Evolutionary conservation across 2,329 filamentous ascomycete species (phyloP), one percentile per base, ranked within the genome.

Genomic region (Colletotrichum paranaense): DNA sequence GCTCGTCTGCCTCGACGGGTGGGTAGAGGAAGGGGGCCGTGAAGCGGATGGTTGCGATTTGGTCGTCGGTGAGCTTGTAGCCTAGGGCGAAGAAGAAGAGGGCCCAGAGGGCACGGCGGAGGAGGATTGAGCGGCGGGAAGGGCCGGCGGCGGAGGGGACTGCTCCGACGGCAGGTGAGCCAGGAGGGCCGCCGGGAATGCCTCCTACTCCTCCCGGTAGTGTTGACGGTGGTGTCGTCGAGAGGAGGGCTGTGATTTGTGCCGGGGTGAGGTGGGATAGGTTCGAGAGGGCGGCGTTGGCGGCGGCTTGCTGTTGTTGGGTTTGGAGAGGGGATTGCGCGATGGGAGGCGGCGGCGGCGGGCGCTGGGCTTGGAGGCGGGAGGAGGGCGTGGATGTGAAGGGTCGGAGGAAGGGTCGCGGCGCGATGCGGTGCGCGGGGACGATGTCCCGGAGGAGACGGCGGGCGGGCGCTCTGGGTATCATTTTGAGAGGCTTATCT

Each of bases 181-280:
- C 16, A 7, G 22, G 24, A 28, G 38, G 26, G 24, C 1, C 24
- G 70, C 14, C 42, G 67, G 19, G 38, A 32, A 55, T 30, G 67
- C 24, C 35, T 59, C 12, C 46, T 28, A 60, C 42, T 49, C 16
- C 42, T n/a, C 42, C 42, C 6, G 42, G 42, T 49, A n/a, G 52
- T 4, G 67, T 28, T 26, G 42, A 30, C 7, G 67, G 53, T 28
- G 64, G 62, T 16, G 71, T 35, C 1, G 62, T 58, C 49, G 68
- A 70, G 53, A 75, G 73, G 74, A 75, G 74, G 62, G 74, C 60
- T 5, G 68, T 69, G 16, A 75, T 75, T 35, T 75, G 74, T 19
- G 52, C 68, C 14, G 74, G 74, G 9, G 74, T 65, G 19, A 75
- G 74, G 57, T 68, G 69, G 26, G 74, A 74, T 55, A 75, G 74